These are phyloP conservation scores for Garcia nutans DNA, from an alignment of 345 rosid genomes.

Conservation along the genomic window DNA sequence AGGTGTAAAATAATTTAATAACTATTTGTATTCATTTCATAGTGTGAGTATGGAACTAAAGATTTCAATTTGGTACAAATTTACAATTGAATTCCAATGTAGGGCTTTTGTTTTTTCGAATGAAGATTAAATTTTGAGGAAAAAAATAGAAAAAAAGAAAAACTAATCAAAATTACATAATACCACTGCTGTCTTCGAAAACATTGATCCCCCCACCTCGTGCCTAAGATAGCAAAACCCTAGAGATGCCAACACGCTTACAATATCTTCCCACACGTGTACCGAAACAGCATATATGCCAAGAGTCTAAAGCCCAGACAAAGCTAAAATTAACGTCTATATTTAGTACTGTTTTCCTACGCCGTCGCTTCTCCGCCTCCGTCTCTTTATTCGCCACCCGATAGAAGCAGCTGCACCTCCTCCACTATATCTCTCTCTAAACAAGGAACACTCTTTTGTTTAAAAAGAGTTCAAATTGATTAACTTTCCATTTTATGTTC, in stretches of 20 bases:
- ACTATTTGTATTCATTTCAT: too few species aligned
- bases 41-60: too few species aligned
- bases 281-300: conserved; percentile 1
- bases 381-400: background rate
- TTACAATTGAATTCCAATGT: too few species aligned
- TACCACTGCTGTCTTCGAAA: too few species aligned
- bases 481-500: too few species aligned
- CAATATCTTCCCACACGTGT: background rate
- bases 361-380: background rate
- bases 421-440: background rate
- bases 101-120: too few species aligned
- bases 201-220: too few species aligned
- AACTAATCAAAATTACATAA: too few species aligned
- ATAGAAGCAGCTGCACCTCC: background rate
- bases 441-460: background rate
- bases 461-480: background rate
- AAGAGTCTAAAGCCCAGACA: background rate
- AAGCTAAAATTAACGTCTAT: background rate
- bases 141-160: too few species aligned
- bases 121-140: too few species aligned
- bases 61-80: too few species aligned
- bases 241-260: background rate
- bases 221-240: conserved; percentile 11
- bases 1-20: too few species aligned
- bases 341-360: background rate